Percentiles rank a stretch among this genome's conserved stretches.
Evolutionary conservation across 2,329 filamentous ascomycete genomes (phyloP).

Genomic region (Alternaria arbusti): DNA sequence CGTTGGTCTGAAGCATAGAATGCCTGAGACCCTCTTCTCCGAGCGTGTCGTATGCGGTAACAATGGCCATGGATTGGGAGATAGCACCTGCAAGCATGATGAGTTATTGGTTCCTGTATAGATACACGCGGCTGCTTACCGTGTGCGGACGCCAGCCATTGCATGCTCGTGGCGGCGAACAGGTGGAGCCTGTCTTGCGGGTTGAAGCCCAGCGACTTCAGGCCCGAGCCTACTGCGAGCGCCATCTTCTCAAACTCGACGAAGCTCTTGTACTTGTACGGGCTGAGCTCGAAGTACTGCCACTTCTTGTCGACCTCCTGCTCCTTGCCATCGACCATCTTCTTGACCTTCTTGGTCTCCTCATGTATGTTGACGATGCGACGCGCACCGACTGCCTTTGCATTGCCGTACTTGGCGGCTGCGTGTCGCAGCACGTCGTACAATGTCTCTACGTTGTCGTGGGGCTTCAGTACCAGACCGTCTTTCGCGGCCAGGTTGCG

Average conservation of each 20-base stretch:
- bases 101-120: constrained; percentile 3
- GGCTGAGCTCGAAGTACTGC: constrained; percentile 84
- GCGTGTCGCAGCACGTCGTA: constrained; percentile 79
- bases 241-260: constrained; percentile 76
- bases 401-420: constrained; percentile 62
- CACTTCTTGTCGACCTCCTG: constrained; percentile 87
- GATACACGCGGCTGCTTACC: constrained; percentile 49
- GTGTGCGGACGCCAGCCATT: constrained; percentile 86
- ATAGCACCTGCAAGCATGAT: constrained; percentile 58
- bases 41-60: constrained; percentile 93
- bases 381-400: constrained; percentile 67
- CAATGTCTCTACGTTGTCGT: constrained; percentile 74
- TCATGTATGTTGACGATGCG: constrained; percentile 78
- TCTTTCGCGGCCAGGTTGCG: constrained; percentile 75
- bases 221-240: constrained; percentile 72
- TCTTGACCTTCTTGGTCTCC: constrained; percentile 89
- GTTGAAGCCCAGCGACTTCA: constrained; percentile 75
- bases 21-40: constrained; percentile 84
- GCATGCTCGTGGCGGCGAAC: constrained; percentile 78
- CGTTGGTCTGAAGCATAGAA: constrained; percentile 80
- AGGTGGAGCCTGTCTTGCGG: constrained; percentile 75
- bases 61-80: constrained; percentile 88
- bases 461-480: constrained; percentile 69
- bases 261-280: constrained; percentile 79
- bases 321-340: constrained; percentile 81